Evolutionary conservation across 345 rosid genomes (phyloP), one percentile per base, ranked within the genome.

Genomic region (Reutealis trisperma): DNA sequence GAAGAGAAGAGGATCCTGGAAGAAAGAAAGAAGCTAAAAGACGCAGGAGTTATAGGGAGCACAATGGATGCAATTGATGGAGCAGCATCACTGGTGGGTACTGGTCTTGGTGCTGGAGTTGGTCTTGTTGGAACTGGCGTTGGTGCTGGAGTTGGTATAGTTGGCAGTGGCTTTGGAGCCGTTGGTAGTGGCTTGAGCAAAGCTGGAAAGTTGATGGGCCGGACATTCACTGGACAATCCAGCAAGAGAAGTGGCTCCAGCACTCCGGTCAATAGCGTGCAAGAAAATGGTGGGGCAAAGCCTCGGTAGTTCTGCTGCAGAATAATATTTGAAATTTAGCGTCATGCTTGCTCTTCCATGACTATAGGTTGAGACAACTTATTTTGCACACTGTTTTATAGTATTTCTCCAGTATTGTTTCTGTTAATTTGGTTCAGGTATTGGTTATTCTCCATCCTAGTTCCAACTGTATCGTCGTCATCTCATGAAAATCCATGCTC

Each of bases 21-120:
- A 80, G 84, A 82, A 72, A 92, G 91, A 47, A 94, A 89, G 91
- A 92, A 87, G 77, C 79, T 92, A 83, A 96, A 94, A 78, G 99
- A 86, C 76, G 92, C 92, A 24, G 99, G 99, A 67, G 90, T 90
- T 67, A 89, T 96, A n/a, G 97, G 95, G 67, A 96, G 99, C 83
- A 94, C 96, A 2, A 85, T 90, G 95, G 97, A 91, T 70, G 93
- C 94, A 0, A 85, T 90, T 9, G 96, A 87, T 66, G 98, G 90
- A 76, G 97, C 97, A 22, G 94, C 78, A 18, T 79, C 81, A 72
- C 63, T 58, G 84, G 93, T 75, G 75, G 88, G 92, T 13, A 82
- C 78, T 10, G 88, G 94, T 19, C 70, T 94, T 5, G 96, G 89
- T 42, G 75, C 91, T 18, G 98, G 97, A 19, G 95, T 86, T 41